A percentile compares a stretch with the other conserved stretches of the same genome.
Conservation (phyloP, 2,329 filamentous ascomycete genomes). For the Clonostachys rhizophaga region DNA sequence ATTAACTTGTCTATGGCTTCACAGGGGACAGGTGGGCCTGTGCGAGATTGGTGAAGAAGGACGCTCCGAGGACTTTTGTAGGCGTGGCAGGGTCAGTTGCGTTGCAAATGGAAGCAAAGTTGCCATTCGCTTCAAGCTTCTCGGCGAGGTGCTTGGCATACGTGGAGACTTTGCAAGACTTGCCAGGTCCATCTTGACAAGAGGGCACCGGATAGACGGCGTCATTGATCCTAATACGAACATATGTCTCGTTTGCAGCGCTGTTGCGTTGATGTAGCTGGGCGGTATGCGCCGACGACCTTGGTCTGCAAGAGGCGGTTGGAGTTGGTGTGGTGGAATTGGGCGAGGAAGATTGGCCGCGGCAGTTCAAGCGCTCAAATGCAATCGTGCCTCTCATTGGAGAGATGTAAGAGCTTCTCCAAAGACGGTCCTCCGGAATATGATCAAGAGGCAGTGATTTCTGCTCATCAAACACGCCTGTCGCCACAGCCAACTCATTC, state of each 20-base stretch:
- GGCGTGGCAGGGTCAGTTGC: too few relatives aligned
- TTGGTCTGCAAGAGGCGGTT: too few relatives aligned
- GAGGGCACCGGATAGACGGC: constrained; percentile 49
- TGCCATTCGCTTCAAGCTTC: too few relatives aligned
- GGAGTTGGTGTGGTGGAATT: constrained; percentile 1
- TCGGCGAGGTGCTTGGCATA: constrained; percentile 17
- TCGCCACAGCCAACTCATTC: constrained; percentile 52
- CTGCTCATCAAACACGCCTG: constrained; percentile 58
- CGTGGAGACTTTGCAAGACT: constrained; percentile 40
- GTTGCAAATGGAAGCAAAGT: too few relatives aligned
- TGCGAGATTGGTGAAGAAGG: too few relatives aligned
- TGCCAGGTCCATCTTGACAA: constrained; percentile 51
- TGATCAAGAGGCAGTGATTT: constrained; percentile 37
- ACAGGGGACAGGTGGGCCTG: too few relatives aligned
- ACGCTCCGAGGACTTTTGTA: too few relatives aligned
- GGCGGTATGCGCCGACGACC: too few relatives aligned
- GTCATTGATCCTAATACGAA: constrained; percentile 6
- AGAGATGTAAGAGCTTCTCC: constrained; percentile 49
- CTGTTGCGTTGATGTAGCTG: too few relatives aligned
- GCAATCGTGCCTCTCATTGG: constrained; percentile 63
- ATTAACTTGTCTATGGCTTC: too few relatives aligned
- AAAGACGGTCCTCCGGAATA: constrained; percentile 43
- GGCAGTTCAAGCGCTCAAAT: constrained; percentile 58
- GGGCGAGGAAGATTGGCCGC: constrained; percentile 4
- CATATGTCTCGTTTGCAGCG: constrained; percentile 3